These are phyloP conservation scores for Oxyria digyna DNA, from an alignment of 148 eudicot genomes.

Conservation along the genomic window DNA sequence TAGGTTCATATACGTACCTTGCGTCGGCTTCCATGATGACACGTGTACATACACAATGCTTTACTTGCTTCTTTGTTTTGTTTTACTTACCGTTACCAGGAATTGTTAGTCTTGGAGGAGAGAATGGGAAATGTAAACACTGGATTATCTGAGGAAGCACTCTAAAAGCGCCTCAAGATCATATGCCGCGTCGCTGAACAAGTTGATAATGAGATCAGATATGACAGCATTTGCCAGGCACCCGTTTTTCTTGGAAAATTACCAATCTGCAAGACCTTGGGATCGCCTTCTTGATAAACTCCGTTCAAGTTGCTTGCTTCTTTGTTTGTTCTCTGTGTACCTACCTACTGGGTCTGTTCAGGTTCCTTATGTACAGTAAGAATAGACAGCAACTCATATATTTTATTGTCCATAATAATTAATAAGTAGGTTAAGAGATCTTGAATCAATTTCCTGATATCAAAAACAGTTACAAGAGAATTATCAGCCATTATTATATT, in stretches of 20 bases:
- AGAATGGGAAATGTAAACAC: slow-evolving; percentile 89
- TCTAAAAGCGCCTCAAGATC: slow-evolving; percentile 48
- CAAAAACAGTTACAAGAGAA: background rate
- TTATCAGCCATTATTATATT: background rate
- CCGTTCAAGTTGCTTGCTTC: background rate
- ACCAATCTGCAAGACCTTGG: slow-evolving; percentile 53
- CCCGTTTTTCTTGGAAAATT: background rate
- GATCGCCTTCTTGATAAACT: background rate
- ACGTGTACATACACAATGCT: too few relatives aligned
- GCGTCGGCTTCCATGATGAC: too few relatives aligned
- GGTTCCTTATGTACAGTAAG: background rate
- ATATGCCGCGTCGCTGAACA: slow-evolving; percentile 21
- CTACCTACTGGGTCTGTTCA: background rate
- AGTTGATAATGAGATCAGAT: slow-evolving; percentile 52
- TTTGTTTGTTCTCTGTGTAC: background rate
- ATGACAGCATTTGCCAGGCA: slow-evolving; percentile 96
- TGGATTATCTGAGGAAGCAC: slow-evolving; percentile 58
- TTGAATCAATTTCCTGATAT: background rate
- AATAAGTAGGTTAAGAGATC: too few relatives aligned
- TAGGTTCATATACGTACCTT: slow-evolving; percentile 26
- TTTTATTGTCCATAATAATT: background rate
- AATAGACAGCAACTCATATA: background rate
- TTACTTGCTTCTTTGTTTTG: background rate
- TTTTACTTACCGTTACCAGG: slow-evolving; percentile 24
- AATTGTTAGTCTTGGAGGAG: slow-evolving; percentile 84